A percentile compares a stretch with the other conserved stretches of the same genome.
These are phyloP conservation scores for Leptographium lundbergii DNA, from an alignment of 2,329 filamentous ascomycete species.

Conservation along the genomic window DNA sequence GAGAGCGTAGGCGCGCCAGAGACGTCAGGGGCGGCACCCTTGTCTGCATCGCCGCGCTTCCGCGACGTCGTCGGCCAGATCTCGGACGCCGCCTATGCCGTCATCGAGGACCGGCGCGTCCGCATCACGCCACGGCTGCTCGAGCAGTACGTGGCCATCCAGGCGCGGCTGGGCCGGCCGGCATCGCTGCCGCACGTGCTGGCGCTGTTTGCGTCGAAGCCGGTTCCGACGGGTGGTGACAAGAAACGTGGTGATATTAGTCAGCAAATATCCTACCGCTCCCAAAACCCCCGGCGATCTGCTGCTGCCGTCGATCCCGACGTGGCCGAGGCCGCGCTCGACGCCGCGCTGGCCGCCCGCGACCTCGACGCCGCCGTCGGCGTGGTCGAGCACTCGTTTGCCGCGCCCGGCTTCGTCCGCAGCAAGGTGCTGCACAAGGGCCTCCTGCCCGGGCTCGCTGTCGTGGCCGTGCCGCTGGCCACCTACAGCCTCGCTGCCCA, in stretches of 20 bases:
- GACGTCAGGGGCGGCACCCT: no score
- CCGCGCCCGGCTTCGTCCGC: conserved; percentile 51
- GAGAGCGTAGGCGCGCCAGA: background rate
- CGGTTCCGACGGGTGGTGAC: no score
- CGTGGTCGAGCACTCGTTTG: conserved; percentile 59
- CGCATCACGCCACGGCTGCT: conserved; percentile 68
- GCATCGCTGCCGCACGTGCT: conserved; percentile 71
- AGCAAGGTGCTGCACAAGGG: conserved; percentile 55
- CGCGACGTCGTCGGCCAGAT: conserved; percentile 36
- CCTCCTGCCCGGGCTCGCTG: conserved; percentile 43
- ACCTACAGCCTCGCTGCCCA: conserved; percentile 60
- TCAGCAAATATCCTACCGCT: conserved; percentile 26
- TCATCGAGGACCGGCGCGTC: conserved; percentile 63
- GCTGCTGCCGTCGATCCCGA: conserved; percentile 59
- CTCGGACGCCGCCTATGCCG: conserved; percentile 50
- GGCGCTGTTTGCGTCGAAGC: conserved; percentile 72
- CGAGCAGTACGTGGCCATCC: conserved; percentile 61
- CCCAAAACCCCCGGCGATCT: conserved; percentile 51
- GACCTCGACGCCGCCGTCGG: conserved; percentile 67
- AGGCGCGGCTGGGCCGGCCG: conserved; percentile 59
- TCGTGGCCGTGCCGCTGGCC: conserved; percentile 48
- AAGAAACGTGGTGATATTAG: no score
- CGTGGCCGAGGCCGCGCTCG: conserved; percentile 61
- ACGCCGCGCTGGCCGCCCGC: conserved; percentile 66
- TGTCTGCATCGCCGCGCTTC: conserved; percentile 16